Evolutionary conservation across 345 rosid species (phyloP), one percentile per base, ranked within the genome.

Genomic region (Luvunga scandens): DNA sequence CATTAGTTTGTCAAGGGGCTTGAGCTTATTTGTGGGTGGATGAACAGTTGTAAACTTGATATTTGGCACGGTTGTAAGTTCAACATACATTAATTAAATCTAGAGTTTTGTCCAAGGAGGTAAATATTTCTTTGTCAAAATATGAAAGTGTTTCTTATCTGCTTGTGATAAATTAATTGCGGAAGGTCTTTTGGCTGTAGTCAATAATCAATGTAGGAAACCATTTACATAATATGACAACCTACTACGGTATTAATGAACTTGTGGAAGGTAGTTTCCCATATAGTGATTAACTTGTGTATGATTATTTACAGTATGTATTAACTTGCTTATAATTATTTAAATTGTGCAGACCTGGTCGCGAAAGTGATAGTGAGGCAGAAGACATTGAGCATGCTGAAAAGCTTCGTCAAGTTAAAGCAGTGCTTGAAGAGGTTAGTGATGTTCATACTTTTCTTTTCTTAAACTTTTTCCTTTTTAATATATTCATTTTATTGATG

Each of bases 311-410:
- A 71, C 55, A 82, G 80, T 73, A 60, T 73, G 31, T 45, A 45
- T 13, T 45, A 45, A 10, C 48, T 45, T 45, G 50, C 50, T 14
- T 21, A 65, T 68, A 24, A 45, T 79, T 68, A 50, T 81, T 83
- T 85, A 71, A 53, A 82, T 81, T 73, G 66, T 75, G 28, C 69
- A 94, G 98, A 79, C 85, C 93, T 65, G 98, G 92, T 77, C 94
- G 90, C 79, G 98, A 91, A 86, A 91, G 98, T 90, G 99, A 97
- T 74, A 94, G 93, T 77, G 99, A 97, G 88, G 96, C 99, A 62
- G 99, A 97, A 86, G 99, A 92, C 84, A 75, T 91, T 77, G 99
- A 97, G 86, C 99, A 97, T 83, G 98, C 98, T 81, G 99, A 97
- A 86, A 97, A 94, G 90, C 94, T 97, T 86, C 97, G 97, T 50